These are phyloP conservation scores for Protomyces inundatus DNA, from an alignment of 1,139 yeast genomes.

Conservation along the genomic window DNA sequence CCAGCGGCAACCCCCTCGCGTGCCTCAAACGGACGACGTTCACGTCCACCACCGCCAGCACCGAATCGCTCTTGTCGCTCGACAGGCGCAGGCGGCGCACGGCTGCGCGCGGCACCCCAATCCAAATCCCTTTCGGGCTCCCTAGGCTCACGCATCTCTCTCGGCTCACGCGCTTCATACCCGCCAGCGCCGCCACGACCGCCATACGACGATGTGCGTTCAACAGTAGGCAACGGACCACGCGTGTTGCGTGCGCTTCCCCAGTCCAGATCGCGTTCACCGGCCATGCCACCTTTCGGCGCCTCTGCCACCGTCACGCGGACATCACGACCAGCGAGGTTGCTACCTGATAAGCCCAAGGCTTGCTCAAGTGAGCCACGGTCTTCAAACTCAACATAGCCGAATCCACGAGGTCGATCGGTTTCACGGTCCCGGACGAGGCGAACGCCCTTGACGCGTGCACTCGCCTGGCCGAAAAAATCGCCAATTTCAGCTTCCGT, in stretches of 20 bases:
- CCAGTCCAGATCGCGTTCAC: slow-evolving; percentile 37
- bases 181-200: slow-evolving; percentile 18
- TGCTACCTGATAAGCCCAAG: slow-evolving; percentile 57
- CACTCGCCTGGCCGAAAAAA: slow-evolving; percentile 59
- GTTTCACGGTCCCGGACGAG: slow-evolving; percentile 59
- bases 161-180: slow-evolving; percentile 15
- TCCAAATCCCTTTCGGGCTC: slow-evolving; percentile 36
- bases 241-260: slow-evolving; percentile 28
- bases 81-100: slow-evolving; percentile 39
- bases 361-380: slow-evolving; percentile 66
- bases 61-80: slow-evolving; percentile 28
- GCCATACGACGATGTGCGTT: slow-evolving; percentile 21
- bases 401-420: slow-evolving; percentile 72
- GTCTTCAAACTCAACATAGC: slow-evolving; percentile 71
- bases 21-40: slow-evolving; percentile 5
- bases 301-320: slow-evolving; percentile 91
- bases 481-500: slow-evolving; percentile 60
- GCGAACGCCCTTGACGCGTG: slow-evolving; percentile 47
- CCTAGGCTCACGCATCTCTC: slow-evolving; percentile 24
- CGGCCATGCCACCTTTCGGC: slow-evolving; percentile 40
- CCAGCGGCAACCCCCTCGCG: slow-evolving; percentile 8
- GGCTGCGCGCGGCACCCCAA: slow-evolving; percentile 30
- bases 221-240: slow-evolving; percentile 39
- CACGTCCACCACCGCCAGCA: slow-evolving; percentile 10
- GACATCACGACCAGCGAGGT: slow-evolving; percentile 68